A percentile compares a stretch with the other conserved stretches of the same genome.
Conservation (phyloP, 768 basidiomycete genomes). For the Suillus lakei region DNA sequence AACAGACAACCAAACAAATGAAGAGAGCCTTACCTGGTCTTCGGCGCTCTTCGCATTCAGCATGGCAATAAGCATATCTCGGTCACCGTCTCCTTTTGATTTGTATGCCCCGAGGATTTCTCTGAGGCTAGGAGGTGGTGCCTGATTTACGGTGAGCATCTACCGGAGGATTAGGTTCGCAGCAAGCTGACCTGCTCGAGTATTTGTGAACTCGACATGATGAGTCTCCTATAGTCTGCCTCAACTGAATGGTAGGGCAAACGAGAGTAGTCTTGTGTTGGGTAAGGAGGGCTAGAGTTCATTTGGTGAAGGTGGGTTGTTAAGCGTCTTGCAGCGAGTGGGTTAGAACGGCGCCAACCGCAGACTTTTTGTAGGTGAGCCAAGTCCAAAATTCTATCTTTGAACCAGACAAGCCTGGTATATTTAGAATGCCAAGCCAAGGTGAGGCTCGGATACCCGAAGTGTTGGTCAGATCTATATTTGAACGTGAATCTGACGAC, state of each 20-base stretch:
- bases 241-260: constrained; percentile 12
- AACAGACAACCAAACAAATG: neutral
- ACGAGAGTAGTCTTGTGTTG: constrained; percentile 22
- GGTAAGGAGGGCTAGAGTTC: constrained; percentile 28
- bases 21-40: constrained; percentile 69
- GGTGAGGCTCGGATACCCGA: constrained; percentile 41
- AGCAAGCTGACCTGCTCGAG: constrained; percentile 47
- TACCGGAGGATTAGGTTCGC: neutral
- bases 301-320: constrained; percentile 29
- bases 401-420: constrained; percentile 40
- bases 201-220: constrained; percentile 49
- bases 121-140: constrained; percentile 79
- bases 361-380: constrained; percentile 46
- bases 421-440: constrained; percentile 51
- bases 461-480: constrained; percentile 23
- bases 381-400: constrained; percentile 53
- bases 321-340: constrained; percentile 18
- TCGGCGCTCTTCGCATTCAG: constrained; percentile 92
- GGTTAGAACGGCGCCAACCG: constrained; percentile 24
- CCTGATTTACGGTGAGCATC: constrained; percentile 39
- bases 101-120: constrained; percentile 89
- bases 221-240: constrained; percentile 35
- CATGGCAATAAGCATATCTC: constrained; percentile 90
- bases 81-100: constrained; percentile 86
- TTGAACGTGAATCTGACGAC: constrained; percentile 20